phyloP scores from a whole-genome alignment of 176 grass and related monocot species.

The Bromus sterilis region DNA sequence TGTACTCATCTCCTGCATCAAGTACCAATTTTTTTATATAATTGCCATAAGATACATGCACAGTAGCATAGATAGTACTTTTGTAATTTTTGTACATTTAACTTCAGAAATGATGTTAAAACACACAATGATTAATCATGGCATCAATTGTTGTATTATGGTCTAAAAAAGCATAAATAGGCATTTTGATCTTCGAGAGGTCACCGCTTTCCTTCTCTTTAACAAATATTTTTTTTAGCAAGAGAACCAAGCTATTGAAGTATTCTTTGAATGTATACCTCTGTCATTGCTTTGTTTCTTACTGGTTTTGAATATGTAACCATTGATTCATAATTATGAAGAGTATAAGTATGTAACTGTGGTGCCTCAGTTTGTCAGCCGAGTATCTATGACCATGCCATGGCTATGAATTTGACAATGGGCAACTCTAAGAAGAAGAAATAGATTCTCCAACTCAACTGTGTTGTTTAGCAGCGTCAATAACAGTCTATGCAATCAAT shows the following conservation, averaged over 20 bases:
- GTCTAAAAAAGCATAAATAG: background rate
- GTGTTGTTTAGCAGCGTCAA: background rate
- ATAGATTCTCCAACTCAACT: background rate
- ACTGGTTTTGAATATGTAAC: background rate
- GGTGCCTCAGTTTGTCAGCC: background rate
- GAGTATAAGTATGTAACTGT: background rate
- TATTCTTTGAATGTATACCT: background rate
- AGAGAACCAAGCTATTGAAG: background rate
- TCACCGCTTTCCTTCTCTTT: background rate
- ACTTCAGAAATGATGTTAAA: background rate
- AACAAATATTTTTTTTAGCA: background rate
- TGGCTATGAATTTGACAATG: background rate
- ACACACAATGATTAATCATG: background rate
- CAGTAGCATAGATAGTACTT: background rate
- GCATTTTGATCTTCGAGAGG: background rate
- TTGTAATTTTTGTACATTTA: background rate
- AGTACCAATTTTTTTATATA: background rate
- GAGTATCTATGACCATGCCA: background rate
- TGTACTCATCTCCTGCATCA: background rate
- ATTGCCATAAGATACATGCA: background rate
- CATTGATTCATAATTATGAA: background rate
- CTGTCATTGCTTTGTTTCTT: background rate
- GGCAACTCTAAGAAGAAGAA: background rate
- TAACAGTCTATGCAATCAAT: background rate
- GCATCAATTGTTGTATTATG: background rate